phyloP scores from a whole-genome alignment of 768 basidiomycete species.

The Cystobasidiopsis lactophilus region DNA sequence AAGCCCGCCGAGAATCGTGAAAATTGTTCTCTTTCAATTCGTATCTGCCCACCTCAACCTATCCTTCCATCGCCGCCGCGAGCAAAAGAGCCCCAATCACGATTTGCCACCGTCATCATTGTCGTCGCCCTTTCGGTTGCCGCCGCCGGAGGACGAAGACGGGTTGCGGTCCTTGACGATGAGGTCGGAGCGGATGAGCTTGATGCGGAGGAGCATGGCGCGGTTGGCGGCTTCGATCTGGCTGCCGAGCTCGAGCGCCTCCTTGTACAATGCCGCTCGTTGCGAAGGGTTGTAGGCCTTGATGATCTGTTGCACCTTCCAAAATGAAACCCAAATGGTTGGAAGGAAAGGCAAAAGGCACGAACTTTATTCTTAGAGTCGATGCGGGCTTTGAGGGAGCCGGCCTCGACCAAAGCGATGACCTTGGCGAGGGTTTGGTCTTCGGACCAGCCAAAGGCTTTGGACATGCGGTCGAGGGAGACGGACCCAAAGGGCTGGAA shows the following conservation, averaged over 20 bases:
- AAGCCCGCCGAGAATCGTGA: no score
- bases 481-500: constrained; percentile 78
- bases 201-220: constrained; percentile 4
- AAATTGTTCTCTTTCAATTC: no score
- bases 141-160: no score
- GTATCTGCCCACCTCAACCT: no score
- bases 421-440: constrained; percentile 51
- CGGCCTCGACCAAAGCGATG: constrained; percentile 51
- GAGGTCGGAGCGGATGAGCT: constrained; percentile 48
- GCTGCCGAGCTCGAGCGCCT: constrained; percentile 48
- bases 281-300: constrained; percentile 58
- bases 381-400: constrained; percentile 57
- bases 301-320: constrained; percentile 35
- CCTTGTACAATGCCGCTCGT: constrained; percentile 50
- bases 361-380: constrained; percentile 70
- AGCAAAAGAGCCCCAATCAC: no score
- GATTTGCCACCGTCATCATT: no score
- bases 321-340: background rate
- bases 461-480: constrained; percentile 57
- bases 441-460: constrained; percentile 60
- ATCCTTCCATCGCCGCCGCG: no score
- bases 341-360: constrained; percentile 6
- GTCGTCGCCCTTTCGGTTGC: no score
- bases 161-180: constrained; percentile 2
- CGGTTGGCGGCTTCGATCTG: constrained; percentile 39